phyloP scores from a whole-genome alignment of 495 filamentous ascomycete species.

The Monascus purpureus region DNA sequence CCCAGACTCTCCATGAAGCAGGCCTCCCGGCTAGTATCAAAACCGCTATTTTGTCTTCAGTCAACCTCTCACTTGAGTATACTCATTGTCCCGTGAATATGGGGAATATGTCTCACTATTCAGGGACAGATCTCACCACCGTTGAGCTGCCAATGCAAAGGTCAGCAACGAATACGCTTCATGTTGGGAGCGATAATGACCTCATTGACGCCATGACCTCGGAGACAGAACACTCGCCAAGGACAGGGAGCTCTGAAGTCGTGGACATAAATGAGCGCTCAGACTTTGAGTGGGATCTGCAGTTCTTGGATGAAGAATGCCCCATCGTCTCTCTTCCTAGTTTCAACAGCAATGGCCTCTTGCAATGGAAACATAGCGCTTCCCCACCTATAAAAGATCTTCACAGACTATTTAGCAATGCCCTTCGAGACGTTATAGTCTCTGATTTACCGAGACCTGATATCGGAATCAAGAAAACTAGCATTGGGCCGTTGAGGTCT shows the following conservation, averaged over 20 bases:
- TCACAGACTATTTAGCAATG: constrained; percentile 12
- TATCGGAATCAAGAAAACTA: constrained; percentile 1
- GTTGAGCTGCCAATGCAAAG: too few relatives aligned
- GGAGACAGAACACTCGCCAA: too few relatives aligned
- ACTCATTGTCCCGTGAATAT: background rate
- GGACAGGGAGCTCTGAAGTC: too few relatives aligned
- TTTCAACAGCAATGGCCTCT: background rate
- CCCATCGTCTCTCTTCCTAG: background rate
- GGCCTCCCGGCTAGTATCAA: constrained; percentile 9
- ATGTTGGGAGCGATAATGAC: too few relatives aligned
- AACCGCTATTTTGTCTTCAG: constrained; percentile 7
- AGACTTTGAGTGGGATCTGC: background rate
- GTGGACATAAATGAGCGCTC: background rate
- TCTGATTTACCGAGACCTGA: constrained; percentile 1
- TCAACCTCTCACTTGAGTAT: constrained; percentile 14
- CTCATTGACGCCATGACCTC: too few relatives aligned
- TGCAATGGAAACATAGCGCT: background rate
- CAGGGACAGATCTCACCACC: too few relatives aligned
- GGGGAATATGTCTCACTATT: too few relatives aligned
- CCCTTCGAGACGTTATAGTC: constrained; percentile 13
- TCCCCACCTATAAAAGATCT: constrained; percentile 1
- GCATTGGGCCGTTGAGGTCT: constrained; percentile 4
- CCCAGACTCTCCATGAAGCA: constrained; percentile 8
- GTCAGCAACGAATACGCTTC: too few relatives aligned
- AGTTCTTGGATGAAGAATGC: background rate